A percentile compares a stretch with the other conserved stretches of the same genome.
Conservation (phyloP, 495 filamentous ascomycete species). For the Podospora fimiseda region DNA sequence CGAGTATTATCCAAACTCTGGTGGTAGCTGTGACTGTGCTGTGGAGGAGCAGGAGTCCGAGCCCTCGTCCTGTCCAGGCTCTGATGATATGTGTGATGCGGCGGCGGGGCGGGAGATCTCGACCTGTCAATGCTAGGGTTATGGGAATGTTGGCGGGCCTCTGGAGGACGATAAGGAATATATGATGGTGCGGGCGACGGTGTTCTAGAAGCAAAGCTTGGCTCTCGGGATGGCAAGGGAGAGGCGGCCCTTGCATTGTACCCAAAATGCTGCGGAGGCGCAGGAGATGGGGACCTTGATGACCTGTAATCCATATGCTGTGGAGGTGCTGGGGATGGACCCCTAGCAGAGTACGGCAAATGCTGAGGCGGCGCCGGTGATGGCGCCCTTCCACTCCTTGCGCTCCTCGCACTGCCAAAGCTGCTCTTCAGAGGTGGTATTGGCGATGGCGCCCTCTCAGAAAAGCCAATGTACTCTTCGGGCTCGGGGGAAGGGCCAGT, state of each 20-base stretch:
- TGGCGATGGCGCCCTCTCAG: constrained; percentile 19
- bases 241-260: constrained; percentile 12
- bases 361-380: constrained; percentile 21
- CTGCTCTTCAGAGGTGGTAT: constrained; percentile 21
- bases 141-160: constrained; percentile 1
- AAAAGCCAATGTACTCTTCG: neutral
- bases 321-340: constrained; percentile 29
- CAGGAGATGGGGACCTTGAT: constrained; percentile 26
- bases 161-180: constrained; percentile 35
- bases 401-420: neutral
- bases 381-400: constrained; percentile 7
- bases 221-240: neutral
- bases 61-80: constrained; percentile 10
- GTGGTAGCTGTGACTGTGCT: neutral
- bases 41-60: neutral
- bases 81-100: constrained; percentile 15
- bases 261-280: constrained; percentile 48
- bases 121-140: neutral
- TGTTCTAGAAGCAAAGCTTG: neutral
- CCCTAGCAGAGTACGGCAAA: constrained; percentile 15
- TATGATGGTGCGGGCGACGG: constrained; percentile 28
- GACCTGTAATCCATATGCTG: neutral
- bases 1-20: neutral
- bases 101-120: constrained; percentile 14
- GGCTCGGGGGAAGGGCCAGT: constrained; percentile 11